Evolutionary conservation across 768 basidiomycete species (phyloP), one percentile per base, ranked within the genome.

Genomic region (Termitomyces sp.): DNA sequence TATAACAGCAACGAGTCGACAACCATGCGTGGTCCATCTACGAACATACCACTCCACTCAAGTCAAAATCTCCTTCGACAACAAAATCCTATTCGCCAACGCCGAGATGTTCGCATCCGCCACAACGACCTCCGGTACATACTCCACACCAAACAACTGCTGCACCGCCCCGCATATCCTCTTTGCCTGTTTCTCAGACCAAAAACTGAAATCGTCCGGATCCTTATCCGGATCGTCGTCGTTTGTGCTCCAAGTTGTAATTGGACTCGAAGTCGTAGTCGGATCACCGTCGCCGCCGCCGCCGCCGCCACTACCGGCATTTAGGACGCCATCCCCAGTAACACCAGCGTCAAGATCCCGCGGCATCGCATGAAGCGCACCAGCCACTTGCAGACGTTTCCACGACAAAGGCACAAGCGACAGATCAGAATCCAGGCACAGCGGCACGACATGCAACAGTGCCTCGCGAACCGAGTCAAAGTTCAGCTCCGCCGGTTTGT

Each of bases 161-260:
- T 90, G 76, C 57, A 96, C 85, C 27, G 85, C 87, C n/a, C 76
- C 72, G 53, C 88, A 88, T 63, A 99, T 98, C 54, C 92, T 83
- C 72, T 87, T 88, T 56, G 96, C 97, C 70, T 99, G 96, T 43
- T 78, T 76, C 64, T 90, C 87, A 1, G 88, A 88, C 92, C 94
- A 96, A 74, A 99, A 94, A 46, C 84, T 81, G 71, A 99, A 98
- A 72, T 98, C 95, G 66, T 98, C 95, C 1, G 86, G 84, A 65
- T 95, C 91, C 46, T 79, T 83, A 36, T 73, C 70, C 27, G 65
- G 57, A 34, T 72, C 67, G 36, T 61, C 65, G 14, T 63, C 16
- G 3, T 43, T 14, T 3, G 46, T 41, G 14, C 32, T 29, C 8
- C 37, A n/a, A n/a, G n/a, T n/a, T 31, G 42, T 12, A 32, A 13